Percentiles rank a stretch among this genome's conserved stretches.
Conservation (phyloP, 83 land plant genomes). For the Diphasiastrum complanatum region DNA sequence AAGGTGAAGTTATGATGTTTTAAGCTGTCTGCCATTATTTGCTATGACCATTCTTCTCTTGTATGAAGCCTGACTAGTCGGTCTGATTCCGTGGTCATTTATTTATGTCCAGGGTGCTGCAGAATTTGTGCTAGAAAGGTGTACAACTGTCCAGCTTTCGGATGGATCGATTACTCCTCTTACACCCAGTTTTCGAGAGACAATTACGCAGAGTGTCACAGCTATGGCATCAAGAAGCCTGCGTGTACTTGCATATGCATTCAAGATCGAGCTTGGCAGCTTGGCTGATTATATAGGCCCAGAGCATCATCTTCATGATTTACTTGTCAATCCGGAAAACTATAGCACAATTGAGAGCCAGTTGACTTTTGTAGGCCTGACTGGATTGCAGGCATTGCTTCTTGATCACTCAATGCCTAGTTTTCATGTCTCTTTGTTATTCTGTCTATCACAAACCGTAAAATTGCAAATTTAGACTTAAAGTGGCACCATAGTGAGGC, state of each 20-base stretch:
- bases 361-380: slow-evolving; percentile 33
- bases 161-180: slow-evolving; percentile 31
- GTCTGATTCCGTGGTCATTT: neutral
- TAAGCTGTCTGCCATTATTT: neutral
- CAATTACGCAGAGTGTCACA: slow-evolving; percentile 13
- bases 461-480: neutral
- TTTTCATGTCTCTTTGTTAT: neutral
- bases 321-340: slow-evolving; percentile 24
- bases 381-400: slow-evolving; percentile 25
- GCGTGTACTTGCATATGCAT: slow-evolving; percentile 30
- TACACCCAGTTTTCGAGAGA: slow-evolving; percentile 18
- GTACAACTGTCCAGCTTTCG: slow-evolving; percentile 24
- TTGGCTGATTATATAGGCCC: slow-evolving; percentile 28
- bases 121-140: slow-evolving; percentile 35
- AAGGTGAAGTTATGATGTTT: slow-evolving; percentile 16
- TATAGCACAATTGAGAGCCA: slow-evolving; percentile 25
- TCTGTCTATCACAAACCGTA: neutral
- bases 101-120: slow-evolving; percentile 32
- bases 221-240: slow-evolving; percentile 24
- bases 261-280: slow-evolving; percentile 20
- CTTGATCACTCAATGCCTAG: neutral
- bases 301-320: slow-evolving; percentile 20
- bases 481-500: neutral
- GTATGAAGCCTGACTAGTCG: neutral
- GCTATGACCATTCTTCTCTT: neutral